Percentiles rank a stretch among this genome's conserved stretches.
These are phyloP conservation scores for Hygrophoropsis aurantiaca DNA, from an alignment of 768 basidiomycete genomes.

Conservation along the genomic window DNA sequence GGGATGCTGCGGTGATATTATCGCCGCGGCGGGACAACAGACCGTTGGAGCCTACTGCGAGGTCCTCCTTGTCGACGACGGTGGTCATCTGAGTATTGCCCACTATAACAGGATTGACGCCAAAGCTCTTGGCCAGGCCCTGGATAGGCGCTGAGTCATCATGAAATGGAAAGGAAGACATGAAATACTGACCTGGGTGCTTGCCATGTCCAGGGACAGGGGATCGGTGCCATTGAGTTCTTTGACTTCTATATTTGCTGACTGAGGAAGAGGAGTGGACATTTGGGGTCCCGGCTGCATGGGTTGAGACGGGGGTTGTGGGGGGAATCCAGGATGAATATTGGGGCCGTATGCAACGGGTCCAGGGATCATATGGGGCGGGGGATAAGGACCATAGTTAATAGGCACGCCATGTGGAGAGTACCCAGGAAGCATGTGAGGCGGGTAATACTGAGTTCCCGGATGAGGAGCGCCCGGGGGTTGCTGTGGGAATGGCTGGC, in stretches of 20 bases:
- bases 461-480: slow-evolving; percentile 24
- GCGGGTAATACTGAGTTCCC: slow-evolving; percentile 30
- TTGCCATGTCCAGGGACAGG: slow-evolving; percentile 76
- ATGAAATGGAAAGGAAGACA: background rate
- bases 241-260: slow-evolving; percentile 45
- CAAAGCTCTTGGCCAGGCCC: slow-evolving; percentile 77
- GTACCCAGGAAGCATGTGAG: slow-evolving; percentile 44
- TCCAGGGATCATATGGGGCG: slow-evolving; percentile 39
- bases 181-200: slow-evolving; percentile 47
- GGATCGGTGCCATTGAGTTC: slow-evolving; percentile 77
- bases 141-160: slow-evolving; percentile 20
- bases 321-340: slow-evolving; percentile 61
- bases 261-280: slow-evolving; percentile 20
- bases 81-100: slow-evolving; percentile 58
- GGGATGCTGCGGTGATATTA: slow-evolving; percentile 48
- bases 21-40: slow-evolving; percentile 71
- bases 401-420: slow-evolving; percentile 42
- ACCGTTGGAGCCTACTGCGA: slow-evolving; percentile 74
- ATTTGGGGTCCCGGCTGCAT: slow-evolving; percentile 36
- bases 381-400: slow-evolving; percentile 42
- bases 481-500: slow-evolving; percentile 34
- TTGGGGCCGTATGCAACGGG: slow-evolving; percentile 53
- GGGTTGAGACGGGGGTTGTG: slow-evolving; percentile 39
- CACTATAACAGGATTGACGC: slow-evolving; percentile 71
- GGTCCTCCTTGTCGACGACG: slow-evolving; percentile 62